Evolutionary conservation across 441 rosid genomes (phyloP), one percentile per base, ranked within the genome.

Genomic region (Erodium trifolium): DNA sequence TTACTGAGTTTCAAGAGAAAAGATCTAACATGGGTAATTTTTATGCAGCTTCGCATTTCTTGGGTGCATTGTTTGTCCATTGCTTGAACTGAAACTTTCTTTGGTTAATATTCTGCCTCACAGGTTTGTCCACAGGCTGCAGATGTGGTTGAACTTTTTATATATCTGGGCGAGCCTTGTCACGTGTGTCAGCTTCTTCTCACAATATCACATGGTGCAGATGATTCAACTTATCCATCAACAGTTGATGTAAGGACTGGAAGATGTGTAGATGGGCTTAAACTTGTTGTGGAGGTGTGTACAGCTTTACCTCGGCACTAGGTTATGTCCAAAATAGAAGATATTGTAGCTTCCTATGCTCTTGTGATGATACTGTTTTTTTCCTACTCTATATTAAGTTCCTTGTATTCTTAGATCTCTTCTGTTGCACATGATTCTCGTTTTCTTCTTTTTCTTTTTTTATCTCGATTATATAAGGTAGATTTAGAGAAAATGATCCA

Each of bases 151-250:
- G 99, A 94, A 75, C 81, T 90, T 72, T 84, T 90, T 73, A 83
- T 94, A 78, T 92, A 88, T 84, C 96, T 94, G 69, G 81, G 89
- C 67, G 97, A 94, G 78, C 97, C 97, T 74, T 92, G 99, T 81
- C 99, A 94, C 78, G 94, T 88, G 68, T 91, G 97, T 73, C 94
- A 94, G 83, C 93, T 91, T 82, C 96, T 91, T 74, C 82, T 94
- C 66, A 86, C 97, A 23, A 76, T 90, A 70, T 84, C 94, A 6
- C 97, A 94, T 72, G 97, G 97, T 76, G 89, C 90, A 69, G 93
- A 94, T 83, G 97, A 88, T 84, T 86, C 86, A 70, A 88, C 96
- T 65, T 86, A 70, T 80, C 99, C 99, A 49, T 86, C 89, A 71
- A 82, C 91, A 11, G 87, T 91, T 75, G 97, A 90, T 79, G 93